Conservation (phyloP, 176 grass and related monocot genomes). For the Bonia amplexicaulis region DNA sequence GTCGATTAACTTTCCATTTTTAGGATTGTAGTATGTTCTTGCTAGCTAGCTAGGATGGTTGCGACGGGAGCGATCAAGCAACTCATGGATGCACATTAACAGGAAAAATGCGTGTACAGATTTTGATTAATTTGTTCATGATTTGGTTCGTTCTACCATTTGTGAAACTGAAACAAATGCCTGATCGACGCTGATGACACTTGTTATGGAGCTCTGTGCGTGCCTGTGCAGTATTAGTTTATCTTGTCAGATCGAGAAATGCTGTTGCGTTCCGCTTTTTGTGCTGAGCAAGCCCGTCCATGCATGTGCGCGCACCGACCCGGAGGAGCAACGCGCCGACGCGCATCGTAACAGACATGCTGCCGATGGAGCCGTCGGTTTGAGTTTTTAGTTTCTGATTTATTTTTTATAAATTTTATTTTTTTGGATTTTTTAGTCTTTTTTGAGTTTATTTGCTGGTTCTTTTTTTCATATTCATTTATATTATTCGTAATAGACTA, state of each 20-base stretch:
- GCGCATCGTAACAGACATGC: not conserved
- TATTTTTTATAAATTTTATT: no score
- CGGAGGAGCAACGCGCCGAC: not conserved
- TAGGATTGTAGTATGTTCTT: not conserved
- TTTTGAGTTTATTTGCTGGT: no score
- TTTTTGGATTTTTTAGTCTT: no score
- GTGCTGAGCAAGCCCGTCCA: not conserved
- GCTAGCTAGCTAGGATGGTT: not conserved
- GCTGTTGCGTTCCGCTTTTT: conserved; percentile 12
- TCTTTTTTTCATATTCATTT: no score
- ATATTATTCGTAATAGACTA: no score
- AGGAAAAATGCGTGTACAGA: not conserved
- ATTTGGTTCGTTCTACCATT: not conserved
- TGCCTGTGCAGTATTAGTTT: not conserved
- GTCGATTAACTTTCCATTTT: not conserved
- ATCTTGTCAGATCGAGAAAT: not conserved
- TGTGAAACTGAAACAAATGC: not conserved
- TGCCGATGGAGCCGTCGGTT: not conserved
- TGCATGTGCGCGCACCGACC: not conserved
- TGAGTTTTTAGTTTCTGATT: no score
- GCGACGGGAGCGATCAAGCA: not conserved
- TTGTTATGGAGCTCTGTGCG: no score
- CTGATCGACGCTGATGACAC: not conserved
- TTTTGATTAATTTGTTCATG: not conserved
- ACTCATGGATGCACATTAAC: not conserved